A percentile compares a stretch with the other conserved stretches of the same genome.
Conservation (phyloP, 352 stramenopile species). For the Aphanomyces euteiches region DNA sequence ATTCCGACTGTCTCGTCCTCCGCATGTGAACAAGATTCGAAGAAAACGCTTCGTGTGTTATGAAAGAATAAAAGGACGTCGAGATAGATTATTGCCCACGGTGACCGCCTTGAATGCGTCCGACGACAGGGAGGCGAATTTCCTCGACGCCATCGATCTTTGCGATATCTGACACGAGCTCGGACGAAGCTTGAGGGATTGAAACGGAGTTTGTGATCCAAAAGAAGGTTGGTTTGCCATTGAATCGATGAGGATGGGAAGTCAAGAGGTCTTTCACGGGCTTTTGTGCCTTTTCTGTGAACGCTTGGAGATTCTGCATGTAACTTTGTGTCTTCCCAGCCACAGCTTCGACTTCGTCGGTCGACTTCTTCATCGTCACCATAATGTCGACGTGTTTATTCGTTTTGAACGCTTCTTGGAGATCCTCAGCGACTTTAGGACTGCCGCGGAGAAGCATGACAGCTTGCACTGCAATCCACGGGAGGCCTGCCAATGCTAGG, state of each 20-base stretch:
- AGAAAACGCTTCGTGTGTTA: neutral
- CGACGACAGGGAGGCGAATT: conserved; percentile 40
- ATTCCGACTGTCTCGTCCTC: too few relatives aligned
- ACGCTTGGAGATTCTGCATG: conserved; percentile 46
- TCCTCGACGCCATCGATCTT: conserved; percentile 42
- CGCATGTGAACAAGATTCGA: too few relatives aligned
- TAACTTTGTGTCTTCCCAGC: conserved; percentile 41
- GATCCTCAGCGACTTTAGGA: conserved; percentile 38
- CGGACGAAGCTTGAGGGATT: conserved; percentile 38
- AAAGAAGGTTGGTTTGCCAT: conserved; percentile 41
- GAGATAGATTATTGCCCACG: neutral
- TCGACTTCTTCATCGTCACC: conserved; percentile 46
- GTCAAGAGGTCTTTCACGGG: conserved; percentile 45
- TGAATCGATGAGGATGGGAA: conserved; percentile 34
- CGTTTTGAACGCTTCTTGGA: conserved; percentile 40
- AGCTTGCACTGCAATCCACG: too few relatives aligned
- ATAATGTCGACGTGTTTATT: conserved; percentile 44
- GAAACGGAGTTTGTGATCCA: conserved; percentile 72
- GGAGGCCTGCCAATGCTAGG: too few relatives aligned
- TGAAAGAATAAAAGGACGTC: neutral
- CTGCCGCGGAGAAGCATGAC: neutral
- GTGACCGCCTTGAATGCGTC: neutral
- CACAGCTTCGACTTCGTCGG: conserved; percentile 16
- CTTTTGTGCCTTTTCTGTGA: conserved; percentile 48
- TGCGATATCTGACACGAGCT: conserved; percentile 43